Base-by-base conservation (phyloP, 2,329 filamentous ascomycete species). In the Aureobasidium lini region DNA sequence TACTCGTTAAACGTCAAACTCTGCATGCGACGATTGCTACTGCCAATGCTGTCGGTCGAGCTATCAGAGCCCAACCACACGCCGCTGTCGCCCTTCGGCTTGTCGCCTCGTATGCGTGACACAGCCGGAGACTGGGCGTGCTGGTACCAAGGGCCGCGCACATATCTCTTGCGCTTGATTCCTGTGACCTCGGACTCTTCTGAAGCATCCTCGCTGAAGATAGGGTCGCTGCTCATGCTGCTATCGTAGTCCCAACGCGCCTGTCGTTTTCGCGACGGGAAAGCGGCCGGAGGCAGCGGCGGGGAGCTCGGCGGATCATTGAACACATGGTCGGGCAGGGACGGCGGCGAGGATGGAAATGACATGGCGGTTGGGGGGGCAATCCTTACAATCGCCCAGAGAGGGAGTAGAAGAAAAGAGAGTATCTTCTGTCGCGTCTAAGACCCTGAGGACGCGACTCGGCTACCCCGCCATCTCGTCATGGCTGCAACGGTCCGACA, bases 1-100 rank as follows among this genome's bases (percentile, higher is more conserved):
- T 44, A 59, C n/a, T 59, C 47, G 8, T 53, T 44, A 23, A 59
- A 59, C 31, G 47, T 52, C 29, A 59, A 32, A 9, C 46, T 62
- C 56, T 42, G 58, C 46, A 53, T 63, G 56, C 31, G 49, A n/a
- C 16, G 23, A 34, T 40, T 53, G 29, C 57, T 50, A 16, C 57
- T 29, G 5, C 57, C 29, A 32, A 59, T 59, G 40, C 57, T 59
- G 57, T 59, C 57, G 10, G 57, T 59, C 37, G 57, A 59, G 31
- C 70, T 73, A 64, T 88, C 86, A 62, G 83, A 86, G 4, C 80
- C 83, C 74, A 90, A 79, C 72, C 81, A 90, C 3, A 90, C 81
- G 53, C 84, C 85, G 69, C 86, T 89, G 71, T 90, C 87, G 60
- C 81, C 74, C 64, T 86, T 82, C 54, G 84, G 78, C 69, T 81